A percentile compares a stretch with the other conserved stretches of the same genome.
phyloP scores from a whole-genome alignment of 495 filamentous ascomycete genomes.

The Aspergillus incahuasiensis region DNA sequence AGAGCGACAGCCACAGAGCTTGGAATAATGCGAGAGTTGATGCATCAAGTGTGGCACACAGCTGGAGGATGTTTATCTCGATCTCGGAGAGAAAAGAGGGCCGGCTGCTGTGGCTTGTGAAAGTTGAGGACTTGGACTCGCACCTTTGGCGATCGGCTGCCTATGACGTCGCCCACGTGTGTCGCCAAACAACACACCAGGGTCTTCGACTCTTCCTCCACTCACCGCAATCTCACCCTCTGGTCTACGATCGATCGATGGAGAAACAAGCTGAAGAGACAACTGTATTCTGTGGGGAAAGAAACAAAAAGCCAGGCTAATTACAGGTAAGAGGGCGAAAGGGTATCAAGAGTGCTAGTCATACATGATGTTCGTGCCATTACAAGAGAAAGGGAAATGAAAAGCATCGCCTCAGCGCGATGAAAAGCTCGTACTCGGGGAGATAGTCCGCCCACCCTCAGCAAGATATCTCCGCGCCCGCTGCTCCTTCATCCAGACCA shows the following conservation, averaged over 20 bases:
- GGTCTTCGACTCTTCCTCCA: neutral
- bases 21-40: neutral
- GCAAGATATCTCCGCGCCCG: slow-evolving; percentile 15
- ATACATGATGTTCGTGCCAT: neutral
- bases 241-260: neutral
- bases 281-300: neutral
- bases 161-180: slow-evolving; percentile 44
- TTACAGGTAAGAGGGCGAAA: neutral
- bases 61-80: neutral
- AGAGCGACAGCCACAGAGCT: slow-evolving; percentile 6
- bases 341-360: neutral
- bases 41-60: neutral
- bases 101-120: neutral
- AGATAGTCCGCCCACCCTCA: neutral
- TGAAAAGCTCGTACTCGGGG: slow-evolving; percentile 1
- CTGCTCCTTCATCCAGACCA: slow-evolving; percentile 29
- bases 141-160: slow-evolving; percentile 6
- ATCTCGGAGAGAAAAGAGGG: neutral
- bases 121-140: neutral
- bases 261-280: neutral
- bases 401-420: neutral
- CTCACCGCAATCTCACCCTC: neutral
- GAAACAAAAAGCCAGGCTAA: neutral
- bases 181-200: slow-evolving; percentile 6
- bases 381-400: neutral